Evolutionary conservation across 495 filamentous ascomycete species (phyloP).

Genomic region (Barbatosphaeria neglecta): DNA sequence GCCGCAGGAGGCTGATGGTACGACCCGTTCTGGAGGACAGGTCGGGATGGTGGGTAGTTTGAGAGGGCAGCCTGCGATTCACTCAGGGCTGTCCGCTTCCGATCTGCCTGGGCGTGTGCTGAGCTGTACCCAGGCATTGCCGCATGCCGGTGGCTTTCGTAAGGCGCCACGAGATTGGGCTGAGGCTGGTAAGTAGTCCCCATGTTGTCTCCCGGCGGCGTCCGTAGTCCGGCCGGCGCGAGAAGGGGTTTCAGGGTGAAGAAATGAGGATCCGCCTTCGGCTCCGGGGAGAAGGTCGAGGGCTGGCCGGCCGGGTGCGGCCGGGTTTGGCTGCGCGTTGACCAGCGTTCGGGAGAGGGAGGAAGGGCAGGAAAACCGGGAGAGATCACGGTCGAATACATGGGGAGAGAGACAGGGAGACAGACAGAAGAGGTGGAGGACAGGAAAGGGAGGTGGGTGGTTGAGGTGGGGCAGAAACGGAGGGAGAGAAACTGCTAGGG

Average conservation of each 20-base stretch:
- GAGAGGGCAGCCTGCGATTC: conserved; percentile 13
- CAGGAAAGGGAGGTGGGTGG: background rate
- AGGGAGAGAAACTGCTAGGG: too few species aligned
- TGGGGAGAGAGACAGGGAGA: conserved; percentile 5
- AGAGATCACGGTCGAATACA: conserved; percentile 9
- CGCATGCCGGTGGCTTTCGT: conserved; percentile 25
- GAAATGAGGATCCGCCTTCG: background rate
- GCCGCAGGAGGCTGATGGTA: background rate
- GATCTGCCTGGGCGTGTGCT: conserved; percentile 11
- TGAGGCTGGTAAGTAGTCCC: conserved; percentile 35
- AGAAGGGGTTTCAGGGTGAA: background rate
- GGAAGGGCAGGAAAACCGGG: conserved; percentile 1
- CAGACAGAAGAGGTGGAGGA: background rate
- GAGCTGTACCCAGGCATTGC: conserved; percentile 20
- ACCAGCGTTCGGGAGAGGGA: conserved; percentile 2
- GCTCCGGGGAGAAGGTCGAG: background rate
- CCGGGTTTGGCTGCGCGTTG: background rate
- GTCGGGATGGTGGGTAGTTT: background rate
- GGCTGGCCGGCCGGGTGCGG: background rate
- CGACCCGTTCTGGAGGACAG: background rate
- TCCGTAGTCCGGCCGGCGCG: conserved; percentile 27
- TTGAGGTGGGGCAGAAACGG: background rate
- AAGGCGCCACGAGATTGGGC: conserved; percentile 25
- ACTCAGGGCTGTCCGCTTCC: conserved; percentile 11
- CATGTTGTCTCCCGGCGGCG: conserved; percentile 40